These are phyloP conservation scores for Pezicula neosporulosa DNA, from an alignment of 2,329 filamentous ascomycete species.

Conservation along the genomic window DNA sequence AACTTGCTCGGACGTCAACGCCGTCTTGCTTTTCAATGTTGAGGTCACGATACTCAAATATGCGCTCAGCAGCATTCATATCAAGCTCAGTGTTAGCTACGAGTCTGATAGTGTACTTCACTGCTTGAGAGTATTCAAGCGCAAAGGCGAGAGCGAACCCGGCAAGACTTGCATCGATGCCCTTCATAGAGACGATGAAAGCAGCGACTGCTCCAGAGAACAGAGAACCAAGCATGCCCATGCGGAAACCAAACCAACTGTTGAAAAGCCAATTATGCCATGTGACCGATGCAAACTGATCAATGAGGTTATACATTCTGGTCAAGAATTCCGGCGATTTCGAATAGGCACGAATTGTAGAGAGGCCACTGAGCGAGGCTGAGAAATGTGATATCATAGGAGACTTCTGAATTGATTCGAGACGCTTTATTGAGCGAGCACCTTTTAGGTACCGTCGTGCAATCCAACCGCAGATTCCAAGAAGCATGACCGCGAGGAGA, in stretches of 20 bases:
- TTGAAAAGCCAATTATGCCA: conserved; percentile 69
- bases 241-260: conserved; percentile 67
- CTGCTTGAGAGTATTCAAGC: conserved; percentile 59
- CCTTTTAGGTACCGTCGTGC: conserved; percentile 58
- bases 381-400: conserved; percentile 69
- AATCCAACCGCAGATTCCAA: conserved; percentile 31
- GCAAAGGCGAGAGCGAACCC: conserved; percentile 74
- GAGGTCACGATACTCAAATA: conserved; percentile 69
- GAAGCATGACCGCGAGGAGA: conserved; percentile 43
- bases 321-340: conserved; percentile 62
- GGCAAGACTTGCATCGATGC: conserved; percentile 64
- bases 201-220: conserved; percentile 63
- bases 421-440: conserved; percentile 68
- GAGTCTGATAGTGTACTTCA: conserved; percentile 60
- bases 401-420: conserved; percentile 72
- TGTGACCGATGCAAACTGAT: conserved; percentile 59
- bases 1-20: conserved; percentile 58
- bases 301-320: conserved; percentile 64
- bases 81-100: conserved; percentile 69
- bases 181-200: conserved; percentile 55
- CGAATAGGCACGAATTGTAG: conserved; percentile 70
- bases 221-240: conserved; percentile 64
- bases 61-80: conserved; percentile 73
- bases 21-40: conserved; percentile 63
- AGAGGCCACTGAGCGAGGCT: conserved; percentile 64